A percentile compares a stretch with the other conserved stretches of the same genome.
phyloP scores from a whole-genome alignment of 768 basidiomycete species.

The Dioszegia crocea region DNA sequence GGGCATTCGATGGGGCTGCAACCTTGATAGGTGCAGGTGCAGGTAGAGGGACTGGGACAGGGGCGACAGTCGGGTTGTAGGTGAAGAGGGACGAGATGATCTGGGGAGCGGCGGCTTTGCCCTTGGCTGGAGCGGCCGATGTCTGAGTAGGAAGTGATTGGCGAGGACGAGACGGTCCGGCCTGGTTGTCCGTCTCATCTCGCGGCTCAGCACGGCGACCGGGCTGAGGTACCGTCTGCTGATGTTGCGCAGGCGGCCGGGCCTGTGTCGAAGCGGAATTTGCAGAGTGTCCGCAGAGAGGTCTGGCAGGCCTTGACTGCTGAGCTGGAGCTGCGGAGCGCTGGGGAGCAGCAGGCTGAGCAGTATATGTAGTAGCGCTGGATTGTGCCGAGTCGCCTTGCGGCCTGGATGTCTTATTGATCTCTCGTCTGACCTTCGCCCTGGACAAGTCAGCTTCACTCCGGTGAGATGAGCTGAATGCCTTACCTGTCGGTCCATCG shows the following conservation, averaged over 20 bases:
- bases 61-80: constrained; percentile 69
- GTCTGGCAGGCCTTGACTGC: constrained; percentile 49
- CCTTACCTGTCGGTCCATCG: constrained; percentile 59
- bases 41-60: constrained; percentile 55
- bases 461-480: constrained; percentile 10
- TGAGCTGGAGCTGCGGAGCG: neutral
- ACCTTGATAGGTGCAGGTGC: constrained; percentile 11
- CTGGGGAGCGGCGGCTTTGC: constrained; percentile 37
- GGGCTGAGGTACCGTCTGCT: neutral
- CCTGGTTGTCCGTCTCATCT: neutral
- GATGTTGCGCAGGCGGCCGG: neutral
- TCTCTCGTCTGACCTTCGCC: constrained; percentile 4
- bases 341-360: neutral
- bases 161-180: constrained; percentile 16
- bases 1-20: constrained; percentile 46
- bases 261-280: neutral
- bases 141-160: constrained; percentile 4
- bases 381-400: neutral
- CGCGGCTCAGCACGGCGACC: neutral
- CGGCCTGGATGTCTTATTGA: constrained; percentile 7
- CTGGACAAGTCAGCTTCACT: constrained; percentile 3
- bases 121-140: constrained; percentile 3
- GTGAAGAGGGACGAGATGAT: constrained; percentile 87
- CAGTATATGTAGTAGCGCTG: neutral
- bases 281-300: constrained; percentile 23